phyloP scores from a whole-genome alignment of 352 stramenopile species.

The Globisporangium solare region DNA sequence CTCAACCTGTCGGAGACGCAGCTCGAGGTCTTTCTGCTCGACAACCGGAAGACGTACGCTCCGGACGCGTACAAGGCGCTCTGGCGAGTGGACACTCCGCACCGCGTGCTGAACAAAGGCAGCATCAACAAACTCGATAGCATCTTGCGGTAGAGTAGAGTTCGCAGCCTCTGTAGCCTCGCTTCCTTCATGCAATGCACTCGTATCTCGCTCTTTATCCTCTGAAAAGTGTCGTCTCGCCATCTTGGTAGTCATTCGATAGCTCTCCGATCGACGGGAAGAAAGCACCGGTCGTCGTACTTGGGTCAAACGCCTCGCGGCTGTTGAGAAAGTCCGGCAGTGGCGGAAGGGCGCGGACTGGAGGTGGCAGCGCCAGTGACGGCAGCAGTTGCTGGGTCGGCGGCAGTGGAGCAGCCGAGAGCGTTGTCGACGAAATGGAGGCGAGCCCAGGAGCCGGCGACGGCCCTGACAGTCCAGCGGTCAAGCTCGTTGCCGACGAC shows the following conservation, averaged over 20 bases:
- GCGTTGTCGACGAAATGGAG: conserved; percentile 16
- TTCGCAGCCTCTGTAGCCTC: neutral
- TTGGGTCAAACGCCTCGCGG: conserved; percentile 52
- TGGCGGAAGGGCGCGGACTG: conserved; percentile 37
- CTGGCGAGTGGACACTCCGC: conserved; percentile 70
- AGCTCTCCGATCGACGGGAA: conserved; percentile 53
- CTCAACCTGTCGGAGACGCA: conserved; percentile 69
- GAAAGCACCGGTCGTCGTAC: conserved; percentile 27
- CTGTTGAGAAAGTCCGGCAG: conserved; percentile 64
- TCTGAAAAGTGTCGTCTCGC: conserved; percentile 36
- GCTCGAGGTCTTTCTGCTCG: conserved; percentile 73
- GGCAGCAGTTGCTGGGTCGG: conserved; percentile 24
- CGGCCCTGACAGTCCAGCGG: conserved; percentile 16
- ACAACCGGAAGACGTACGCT: conserved; percentile 60
- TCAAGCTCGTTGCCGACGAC: conserved; percentile 6
- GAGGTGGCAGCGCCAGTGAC: conserved; percentile 46
- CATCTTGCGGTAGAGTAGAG: conserved; percentile 46
- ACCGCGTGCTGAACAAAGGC: conserved; percentile 64
- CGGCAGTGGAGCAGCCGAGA: conserved; percentile 2
- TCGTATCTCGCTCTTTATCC: conserved; percentile 17
- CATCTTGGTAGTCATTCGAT: conserved; percentile 34
- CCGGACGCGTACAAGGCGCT: conserved; percentile 64
- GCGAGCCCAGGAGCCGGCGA: conserved; percentile 18
- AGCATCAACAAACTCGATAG: conserved; percentile 85
- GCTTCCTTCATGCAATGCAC: neutral